Evolutionary conservation across 768 basidiomycete species (phyloP), one percentile per base, ranked within the genome.

Genomic region (Tulasnella calospora): DNA sequence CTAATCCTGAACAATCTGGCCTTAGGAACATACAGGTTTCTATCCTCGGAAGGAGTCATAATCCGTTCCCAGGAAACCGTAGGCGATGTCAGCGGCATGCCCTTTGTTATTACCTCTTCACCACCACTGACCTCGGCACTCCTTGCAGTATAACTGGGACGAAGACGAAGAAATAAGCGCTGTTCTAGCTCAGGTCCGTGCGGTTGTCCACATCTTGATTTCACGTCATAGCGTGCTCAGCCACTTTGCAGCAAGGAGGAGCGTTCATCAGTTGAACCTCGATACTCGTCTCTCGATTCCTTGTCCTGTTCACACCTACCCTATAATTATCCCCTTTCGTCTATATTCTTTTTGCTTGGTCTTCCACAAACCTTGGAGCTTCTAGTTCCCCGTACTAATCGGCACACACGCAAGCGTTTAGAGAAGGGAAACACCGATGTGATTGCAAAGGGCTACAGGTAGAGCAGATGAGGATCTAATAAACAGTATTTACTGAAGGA

Each of bases 361-460:
- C 51, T 8, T 40, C 40, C 40, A 40, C 4, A 7, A 40, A 44
- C 17, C 44, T 51, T 51, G 51, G 23, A 1, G 51, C 9, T 12
- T 67, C 33, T 17, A 13, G 61, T n/a, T n/a, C n/a, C n/a, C n/a
- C n/a, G n/a, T n/a, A 17, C 13, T 6, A 35, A 35, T 17, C 33
- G 61, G 6, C 3, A 33, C 30, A 6, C 61, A 15, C 61, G 27
- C 61, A 35, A 35, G 13, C 27, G 27, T 27, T 33, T 30, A 67
- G 27, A 67, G 33, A 35, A 35, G 27, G 30, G 27, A 27, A 35
- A 67, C 33, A 67, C 30, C 61, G 30, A 35, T 67, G 33, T 17
- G 61, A 67, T 67, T 67, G 61, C 61, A 67, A 67, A 33, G 61
- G 38, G 61, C 61, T 67, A 67, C 61, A 67, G 61, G 61, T 67